These are phyloP conservation scores for Trapa incisa DNA, from an alignment of 345 rosid species.

Conservation along the genomic window DNA sequence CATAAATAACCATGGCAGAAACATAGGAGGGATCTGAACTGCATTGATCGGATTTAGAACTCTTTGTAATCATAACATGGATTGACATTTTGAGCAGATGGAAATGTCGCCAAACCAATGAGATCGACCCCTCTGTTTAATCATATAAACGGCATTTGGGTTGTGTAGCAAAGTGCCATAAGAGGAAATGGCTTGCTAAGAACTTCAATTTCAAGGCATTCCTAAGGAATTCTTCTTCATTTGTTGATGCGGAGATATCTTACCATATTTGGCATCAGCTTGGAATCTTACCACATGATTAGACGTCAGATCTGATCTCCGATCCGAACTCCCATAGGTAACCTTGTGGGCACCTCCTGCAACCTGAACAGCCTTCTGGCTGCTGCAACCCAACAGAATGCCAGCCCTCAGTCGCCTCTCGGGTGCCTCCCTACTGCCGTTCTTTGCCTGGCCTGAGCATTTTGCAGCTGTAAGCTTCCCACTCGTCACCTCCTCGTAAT, in stretches of 20 bases:
- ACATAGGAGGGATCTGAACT: no score
- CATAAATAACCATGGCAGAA: no score
- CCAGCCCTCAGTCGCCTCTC: conserved; percentile 20
- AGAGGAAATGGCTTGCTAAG: background rate
- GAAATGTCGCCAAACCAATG: no score
- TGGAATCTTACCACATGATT: conserved; percentile 27
- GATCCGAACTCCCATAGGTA: conserved; percentile 12
- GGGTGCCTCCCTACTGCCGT: background rate
- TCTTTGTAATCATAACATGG: no score
- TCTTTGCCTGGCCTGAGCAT: background rate
- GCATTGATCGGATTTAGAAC: no score
- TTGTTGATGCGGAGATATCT: conserved; percentile 6
- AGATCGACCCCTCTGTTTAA: no score
- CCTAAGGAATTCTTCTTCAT: background rate
- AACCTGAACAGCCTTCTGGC: conserved; percentile 48
- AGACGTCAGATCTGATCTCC: conserved; percentile 10
- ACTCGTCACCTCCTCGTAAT: conserved; percentile 29
- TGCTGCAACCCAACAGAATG: conserved; percentile 57
- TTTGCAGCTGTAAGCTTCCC: background rate
- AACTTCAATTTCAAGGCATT: no score
- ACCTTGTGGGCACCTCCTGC: conserved; percentile 41
- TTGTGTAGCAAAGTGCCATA: no score
- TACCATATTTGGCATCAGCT: conserved; percentile 24
- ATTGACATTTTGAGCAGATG: no score
- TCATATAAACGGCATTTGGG: no score